Evolutionary conservation across 345 rosid species (phyloP), one percentile per base, ranked within the genome.

Genomic region (Ceriops decandra): DNA sequence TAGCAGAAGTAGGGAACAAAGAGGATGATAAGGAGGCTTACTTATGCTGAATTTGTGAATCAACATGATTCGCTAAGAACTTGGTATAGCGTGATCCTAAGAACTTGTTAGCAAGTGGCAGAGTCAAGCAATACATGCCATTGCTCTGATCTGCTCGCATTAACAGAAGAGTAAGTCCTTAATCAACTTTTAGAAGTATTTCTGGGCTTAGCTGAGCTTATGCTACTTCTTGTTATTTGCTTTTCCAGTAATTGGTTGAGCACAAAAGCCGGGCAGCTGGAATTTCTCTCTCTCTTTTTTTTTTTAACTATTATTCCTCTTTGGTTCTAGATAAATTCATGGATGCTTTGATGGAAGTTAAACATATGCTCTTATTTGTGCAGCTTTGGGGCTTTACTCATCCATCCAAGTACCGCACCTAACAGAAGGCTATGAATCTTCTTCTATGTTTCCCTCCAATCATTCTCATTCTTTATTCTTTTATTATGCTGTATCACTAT

Each of bases 371-470:
- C n/a, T 60, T 30, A 24, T 62, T 11, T 49, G 7, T 82, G 88
- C 95, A 92, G 95, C 89, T 93, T 2, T 93, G 97, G 96, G 96
- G 97, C 10, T 93, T 90, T 69, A 74, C 85, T 0, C 90, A 93
- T 62, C 69, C 78, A 22, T 88, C 93, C 65, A 82, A 62, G 33
- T 82, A 82, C 79, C 63, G 81, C 6, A 71, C 77, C 53, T 80
- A 65, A 72, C 2, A 17, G 47, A 36, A 64, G 78, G 38, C 46
- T 62, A 19, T 36, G 52, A 69, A 35, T 58, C 68, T 30, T 57
- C 67, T 58, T 36, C 17, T 33, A 1, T 30, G 36, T n/a, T 36
- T 9, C 31, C 54, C 35, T 13, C 28, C 17, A n/a, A 8, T 61
- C 15, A 46, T 20, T 64, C 16, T 32, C 17, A 60, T 73, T 78